Percentiles rank a stretch among this genome's conserved stretches.
Conservation (phyloP, 208 protist genomes). For the Trypanosoma congolense region DNA sequence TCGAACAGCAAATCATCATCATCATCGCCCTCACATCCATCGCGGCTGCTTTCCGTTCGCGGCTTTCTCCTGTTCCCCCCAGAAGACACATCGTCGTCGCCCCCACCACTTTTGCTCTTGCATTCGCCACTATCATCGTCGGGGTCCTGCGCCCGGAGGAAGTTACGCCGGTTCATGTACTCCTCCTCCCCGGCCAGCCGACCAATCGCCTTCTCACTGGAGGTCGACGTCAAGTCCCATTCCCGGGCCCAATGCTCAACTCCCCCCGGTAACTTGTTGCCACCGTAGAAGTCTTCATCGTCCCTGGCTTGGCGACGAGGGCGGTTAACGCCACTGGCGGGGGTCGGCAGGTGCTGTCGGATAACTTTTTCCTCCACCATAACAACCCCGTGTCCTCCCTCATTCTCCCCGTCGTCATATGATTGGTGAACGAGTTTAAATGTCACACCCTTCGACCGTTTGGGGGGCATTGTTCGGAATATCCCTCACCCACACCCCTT, state of each 20-base stretch:
- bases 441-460: constrained; percentile 30
- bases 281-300: neutral
- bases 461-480: constrained; percentile 19
- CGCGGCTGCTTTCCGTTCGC: too few species aligned
- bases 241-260: constrained; percentile 17
- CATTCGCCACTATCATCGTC: neutral
- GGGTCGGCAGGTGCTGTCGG: constrained; percentile 26
- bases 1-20: constrained; percentile 72
- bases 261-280: constrained; percentile 8
- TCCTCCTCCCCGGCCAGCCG: constrained; percentile 12
- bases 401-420: constrained; percentile 37
- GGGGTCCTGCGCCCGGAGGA: constrained; percentile 23
- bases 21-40: constrained; percentile 7
- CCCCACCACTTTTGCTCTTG: neutral
- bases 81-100: neutral
- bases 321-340: neutral
- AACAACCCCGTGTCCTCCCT: constrained; percentile 24
- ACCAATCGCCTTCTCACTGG: neutral
- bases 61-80: neutral
- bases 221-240: constrained; percentile 22
- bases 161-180: constrained; percentile 25
- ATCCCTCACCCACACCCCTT: neutral
- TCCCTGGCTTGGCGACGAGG: constrained; percentile 1
- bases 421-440: constrained; percentile 73
- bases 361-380: constrained; percentile 70